Conservation (phyloP, 768 basidiomycete species). For the Boletus insuetus region DNA sequence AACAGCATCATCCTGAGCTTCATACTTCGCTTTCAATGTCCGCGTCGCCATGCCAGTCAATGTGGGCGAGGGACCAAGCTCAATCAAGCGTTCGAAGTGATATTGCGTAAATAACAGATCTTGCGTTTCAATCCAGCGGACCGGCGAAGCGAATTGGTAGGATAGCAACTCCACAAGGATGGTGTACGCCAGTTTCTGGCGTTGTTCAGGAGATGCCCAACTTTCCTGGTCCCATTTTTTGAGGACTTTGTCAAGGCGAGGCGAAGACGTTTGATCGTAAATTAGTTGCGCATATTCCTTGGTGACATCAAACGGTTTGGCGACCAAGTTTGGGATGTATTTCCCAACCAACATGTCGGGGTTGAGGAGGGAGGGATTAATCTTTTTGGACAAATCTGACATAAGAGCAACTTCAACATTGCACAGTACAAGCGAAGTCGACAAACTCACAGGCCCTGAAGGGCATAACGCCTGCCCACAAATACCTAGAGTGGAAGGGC, state of each 20-base stretch:
- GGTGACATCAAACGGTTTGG: constrained; percentile 79
- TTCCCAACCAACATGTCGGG: constrained; percentile 93
- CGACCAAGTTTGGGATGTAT: constrained; percentile 97
- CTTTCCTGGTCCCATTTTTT: constrained; percentile 89
- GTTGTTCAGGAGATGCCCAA: constrained; percentile 79
- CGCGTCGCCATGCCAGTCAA: constrained; percentile 92
- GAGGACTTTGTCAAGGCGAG: constrained; percentile 92
- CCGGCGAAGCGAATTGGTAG: constrained; percentile 98
- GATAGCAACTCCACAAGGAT: constrained; percentile 96
- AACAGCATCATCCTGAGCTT: constrained; percentile 81
- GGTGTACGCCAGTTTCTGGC: constrained; percentile 92
- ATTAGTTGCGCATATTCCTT: constrained; percentile 91
- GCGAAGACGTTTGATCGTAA: constrained; percentile 95
- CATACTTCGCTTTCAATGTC: constrained; percentile 92
- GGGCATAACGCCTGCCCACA: constrained; percentile 98
- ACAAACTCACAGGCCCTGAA: constrained; percentile 87
- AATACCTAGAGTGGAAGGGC: constrained; percentile 98
- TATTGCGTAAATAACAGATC: constrained; percentile 87
- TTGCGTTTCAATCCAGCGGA: constrained; percentile 99
- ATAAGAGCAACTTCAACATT: background rate
- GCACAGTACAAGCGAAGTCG: background rate
- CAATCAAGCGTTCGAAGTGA: constrained; percentile 90
- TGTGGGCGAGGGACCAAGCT: constrained; percentile 94
- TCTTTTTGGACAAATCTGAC: constrained; percentile 94
- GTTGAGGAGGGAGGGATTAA: constrained; percentile 86